Percentiles rank a stretch among this genome's conserved stretches.
phyloP scores from a whole-genome alignment of 2,329 filamentous ascomycete genomes.

The Cladobotryum mycophilum region DNA sequence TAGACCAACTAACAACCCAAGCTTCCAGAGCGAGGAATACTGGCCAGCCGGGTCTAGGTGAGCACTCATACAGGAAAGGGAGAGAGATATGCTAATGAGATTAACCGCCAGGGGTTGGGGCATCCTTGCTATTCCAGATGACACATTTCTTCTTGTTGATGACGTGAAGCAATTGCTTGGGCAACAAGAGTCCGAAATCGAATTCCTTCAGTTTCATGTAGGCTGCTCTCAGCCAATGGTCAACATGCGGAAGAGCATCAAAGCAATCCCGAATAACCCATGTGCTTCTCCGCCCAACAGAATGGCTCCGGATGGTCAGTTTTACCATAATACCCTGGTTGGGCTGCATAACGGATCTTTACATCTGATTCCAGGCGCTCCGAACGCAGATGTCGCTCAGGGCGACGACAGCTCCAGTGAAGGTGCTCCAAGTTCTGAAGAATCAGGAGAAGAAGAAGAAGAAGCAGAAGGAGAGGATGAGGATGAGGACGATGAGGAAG shows the following conservation, averaged over 20 bases:
- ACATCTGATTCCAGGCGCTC: conserved; percentile 5
- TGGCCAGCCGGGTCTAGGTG: conserved; percentile 23
- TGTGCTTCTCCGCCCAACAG: conserved; percentile 11
- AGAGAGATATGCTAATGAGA: neutral
- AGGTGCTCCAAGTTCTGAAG: conserved; percentile 8
- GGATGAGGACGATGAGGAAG: conserved; percentile 14
- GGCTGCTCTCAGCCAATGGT: conserved; percentile 19
- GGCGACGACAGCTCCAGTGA: conserved; percentile 6
- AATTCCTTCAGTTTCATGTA: conserved; percentile 4
- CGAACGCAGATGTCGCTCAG: conserved; percentile 1
- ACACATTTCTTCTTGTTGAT: conserved; percentile 35
- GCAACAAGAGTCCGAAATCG: conserved; percentile 15
- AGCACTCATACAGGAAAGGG: conserved; percentile 3
- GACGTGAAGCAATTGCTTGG: conserved; percentile 30
- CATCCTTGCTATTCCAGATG: conserved; percentile 39
- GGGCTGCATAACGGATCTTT: conserved; percentile 10
- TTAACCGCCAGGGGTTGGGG: conserved; percentile 39
- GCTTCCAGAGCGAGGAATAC: conserved; percentile 25
- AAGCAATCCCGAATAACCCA: conserved; percentile 26
- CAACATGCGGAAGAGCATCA: conserved; percentile 21
- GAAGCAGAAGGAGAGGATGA: conserved; percentile 16
- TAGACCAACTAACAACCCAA: conserved; percentile 7
- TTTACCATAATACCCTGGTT: conserved; percentile 4
- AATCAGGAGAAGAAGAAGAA: conserved; percentile 12
- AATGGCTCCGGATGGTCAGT: conserved; percentile 6